Evolutionary conservation across 768 basidiomycete genomes (phyloP), one percentile per base, ranked within the genome.

Genomic region (Lyophyllum decastes): DNA sequence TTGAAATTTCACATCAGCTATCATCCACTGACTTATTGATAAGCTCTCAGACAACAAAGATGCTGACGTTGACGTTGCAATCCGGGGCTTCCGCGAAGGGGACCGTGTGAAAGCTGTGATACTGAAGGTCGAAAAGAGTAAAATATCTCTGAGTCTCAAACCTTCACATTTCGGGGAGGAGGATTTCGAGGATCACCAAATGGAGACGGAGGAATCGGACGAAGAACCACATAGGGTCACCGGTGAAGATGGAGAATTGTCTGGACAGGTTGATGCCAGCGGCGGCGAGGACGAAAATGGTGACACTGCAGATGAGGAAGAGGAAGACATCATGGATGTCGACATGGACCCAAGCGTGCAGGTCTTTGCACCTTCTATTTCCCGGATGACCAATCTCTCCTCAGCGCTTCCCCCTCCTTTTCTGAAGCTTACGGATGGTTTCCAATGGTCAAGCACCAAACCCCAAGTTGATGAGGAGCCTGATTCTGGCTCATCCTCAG

Each of bases 11-110:
- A 30, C 30, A 30, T 30, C 30, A 30, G 30, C 30, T n/a, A n/a
- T n/a, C n/a, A n/a, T n/a, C n/a, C n/a, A n/a, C n/a, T n/a, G n/a
- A n/a, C n/a, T n/a, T n/a, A n/a, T n/a, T n/a, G n/a, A n/a, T 24
- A 61, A 97, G 94, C 79, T 98, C 43, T 91, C 95, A 8, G 96
- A 98, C 67, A 93, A 92, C 69, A 80, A 85, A 60, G 84, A 89
- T 27, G 90, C 90, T 4, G 92, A 95, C 70, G 86, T 92, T 21
- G 72, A 80, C 25, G 73, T 89, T 38, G 94, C 94, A 9, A 79
- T 97, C 38, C 85, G 82, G 46, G 86, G 84, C 35, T 96, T 98
- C 80, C 83, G 87, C 27, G 88, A 89, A 70, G 94, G 94, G 5
- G 94, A 98, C 72, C 81, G 79, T 38, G 91, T 98, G 59, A 92